A percentile compares a stretch with the other conserved stretches of the same genome.
Conservation (phyloP, 139 green algal genomes). For the Pseudopediastrum boryanum region DNA sequence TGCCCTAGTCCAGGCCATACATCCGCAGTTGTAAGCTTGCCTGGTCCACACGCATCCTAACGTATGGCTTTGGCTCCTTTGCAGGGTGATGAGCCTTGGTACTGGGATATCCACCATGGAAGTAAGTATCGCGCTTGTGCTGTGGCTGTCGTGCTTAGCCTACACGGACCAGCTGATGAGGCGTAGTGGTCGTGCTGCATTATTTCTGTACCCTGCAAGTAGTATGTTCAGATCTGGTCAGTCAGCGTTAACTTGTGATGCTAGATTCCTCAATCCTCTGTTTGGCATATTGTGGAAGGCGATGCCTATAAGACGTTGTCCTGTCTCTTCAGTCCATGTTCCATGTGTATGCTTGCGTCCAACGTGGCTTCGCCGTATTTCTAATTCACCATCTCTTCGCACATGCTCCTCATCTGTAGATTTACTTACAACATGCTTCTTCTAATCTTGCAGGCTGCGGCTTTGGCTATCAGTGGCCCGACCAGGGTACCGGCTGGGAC, state of each 20-base stretch:
- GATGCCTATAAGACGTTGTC: neutral
- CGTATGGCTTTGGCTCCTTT: no score
- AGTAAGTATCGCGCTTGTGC: neutral
- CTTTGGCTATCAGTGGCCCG: constrained; percentile 35
- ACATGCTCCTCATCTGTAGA: neutral
- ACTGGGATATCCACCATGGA: constrained; percentile 43
- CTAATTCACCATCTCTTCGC: neutral
- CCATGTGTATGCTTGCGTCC: neutral
- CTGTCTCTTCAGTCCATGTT: neutral
- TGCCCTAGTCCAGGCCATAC: no score
- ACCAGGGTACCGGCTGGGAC: constrained; percentile 37
- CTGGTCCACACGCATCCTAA: neutral
- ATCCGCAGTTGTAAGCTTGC: neutral
- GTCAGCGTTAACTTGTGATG: neutral
- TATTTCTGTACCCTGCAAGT: neutral
- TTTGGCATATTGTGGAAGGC: neutral
- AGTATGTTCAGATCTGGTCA: neutral
- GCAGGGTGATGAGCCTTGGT: constrained; percentile 40
- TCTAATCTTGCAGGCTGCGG: constrained; percentile 28
- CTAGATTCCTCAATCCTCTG: neutral
- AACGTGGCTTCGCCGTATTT: neutral
- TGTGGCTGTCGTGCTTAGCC: neutral
- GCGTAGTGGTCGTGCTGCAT: neutral
- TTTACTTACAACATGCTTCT: neutral
- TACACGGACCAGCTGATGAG: neutral